Evolutionary conservation across 768 basidiomycete species (phyloP), one percentile per base, ranked within the genome.

Genomic region (Amanita pallidorosea): DNA sequence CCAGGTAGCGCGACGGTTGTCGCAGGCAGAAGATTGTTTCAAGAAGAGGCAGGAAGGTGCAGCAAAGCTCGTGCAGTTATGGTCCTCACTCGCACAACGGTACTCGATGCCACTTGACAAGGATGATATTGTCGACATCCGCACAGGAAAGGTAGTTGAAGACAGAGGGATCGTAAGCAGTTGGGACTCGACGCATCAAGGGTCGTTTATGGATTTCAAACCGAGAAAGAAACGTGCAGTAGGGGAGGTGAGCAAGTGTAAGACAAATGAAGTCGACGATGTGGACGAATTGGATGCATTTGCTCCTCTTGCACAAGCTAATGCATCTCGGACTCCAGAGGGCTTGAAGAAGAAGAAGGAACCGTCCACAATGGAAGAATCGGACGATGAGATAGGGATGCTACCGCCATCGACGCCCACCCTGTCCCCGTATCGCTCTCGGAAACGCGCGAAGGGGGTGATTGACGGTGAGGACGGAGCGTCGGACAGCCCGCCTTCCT

Each of bases 91-190:
- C 3, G 85, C 77, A 3, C 77, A 82, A 43, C 76, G 84, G 27
- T 84, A 88, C 60, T 72, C 75, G 27, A 72, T 76, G 46, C 72
- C 74, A 38, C 66, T 87, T 36, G 83, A 86, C 56, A 81, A 89
- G 58, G 88, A 90, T 63, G 88, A 90, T 62, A 81, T 89, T 42
- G 70, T 90, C 33, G 83, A 89, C 58, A 66, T 90, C 2, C 67
- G 69, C 51, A 80, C 77, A 7, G 75, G 72, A 12, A 63, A 75
- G 54, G 70, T 90, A 34, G 68, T 86, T 52, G 79, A 76, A 57
- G 83, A 89, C 61, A 76, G 83, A 53, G 87, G 87, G 1, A 73
- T 85, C 4, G 65, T 85, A 40, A 63, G 70, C 12, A 58, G 64
- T 18, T 63, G 63, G 44, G 69, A 64, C 29, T 8, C 22, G n/a